Evolutionary conservation across 2,329 filamentous ascomycete genomes (phyloP), one percentile per base, ranked within the genome.

Genomic region (Dactylellina parvicollis): DNA sequence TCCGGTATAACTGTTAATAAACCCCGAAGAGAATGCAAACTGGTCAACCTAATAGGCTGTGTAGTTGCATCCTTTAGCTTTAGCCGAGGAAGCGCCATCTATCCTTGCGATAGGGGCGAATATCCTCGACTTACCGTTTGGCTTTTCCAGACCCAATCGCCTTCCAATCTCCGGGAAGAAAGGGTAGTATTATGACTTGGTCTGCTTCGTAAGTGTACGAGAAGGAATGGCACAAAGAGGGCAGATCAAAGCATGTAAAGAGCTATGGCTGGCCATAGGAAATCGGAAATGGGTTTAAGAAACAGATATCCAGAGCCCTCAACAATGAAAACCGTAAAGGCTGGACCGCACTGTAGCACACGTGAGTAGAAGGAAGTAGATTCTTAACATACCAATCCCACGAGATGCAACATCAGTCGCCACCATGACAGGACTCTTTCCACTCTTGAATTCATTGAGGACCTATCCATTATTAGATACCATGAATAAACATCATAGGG

Each of bases 321-420:
- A 42, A 52, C n/a, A 32, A 55, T 24, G 56, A 59, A 69, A 42
- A 59, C 40, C 22, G 36, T 57, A 57, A 74, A 62, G 70, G 60
- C 60, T 60, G 69, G 69, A 73, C 69, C 69, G 55, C 62, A 55
- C 69, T 73, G 69, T 73, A 40, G 54, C 69, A 66, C 69, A 70
- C 59, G 56, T 73, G 69, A 73, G 69, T 60, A 64, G 26, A 28
- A 32, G 49, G 40, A 61, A 9, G 30, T 7, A 36, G 96, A 32
- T 97, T 84, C 80, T 96, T 82, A 97, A 96, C 46, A 99, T 94
- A 80, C 99, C 95, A 40, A 99, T 84, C 73, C 95, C 95, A 80
- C 95, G 91, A 55, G 95, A 95, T 38, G 95, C 95, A 69, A 99
- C 92, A 9, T 94, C 97, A 0, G 95, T 99, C 9, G 95, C 95